Percentiles rank a stretch among this genome's conserved stretches.
Evolutionary conservation across 2,329 filamentous ascomycete species (phyloP).

Genomic region (Alternaria angustiovoidea): DNA sequence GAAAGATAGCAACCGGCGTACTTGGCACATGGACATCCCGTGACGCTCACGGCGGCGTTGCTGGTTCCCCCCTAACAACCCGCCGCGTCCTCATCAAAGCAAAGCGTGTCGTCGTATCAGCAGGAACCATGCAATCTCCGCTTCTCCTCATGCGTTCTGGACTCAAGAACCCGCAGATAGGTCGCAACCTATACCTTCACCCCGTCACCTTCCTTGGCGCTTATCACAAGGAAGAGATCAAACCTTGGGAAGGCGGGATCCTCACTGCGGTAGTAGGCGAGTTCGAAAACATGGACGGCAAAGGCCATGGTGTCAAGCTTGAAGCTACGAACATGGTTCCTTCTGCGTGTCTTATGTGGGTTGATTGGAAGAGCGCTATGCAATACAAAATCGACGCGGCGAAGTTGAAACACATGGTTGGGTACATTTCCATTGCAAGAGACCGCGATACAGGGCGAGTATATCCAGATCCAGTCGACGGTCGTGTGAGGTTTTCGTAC

Average conservation of each 20-base stretch:
- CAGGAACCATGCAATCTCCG: constrained; percentile 79
- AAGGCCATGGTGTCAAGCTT: constrained; percentile 83
- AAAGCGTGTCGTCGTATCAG: constrained; percentile 80
- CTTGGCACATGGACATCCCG: constrained; percentile 78
- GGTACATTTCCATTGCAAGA: constrained; percentile 76
- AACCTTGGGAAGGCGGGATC: constrained; percentile 73
- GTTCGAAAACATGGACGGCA: constrained; percentile 81
- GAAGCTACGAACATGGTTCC: constrained; percentile 81
- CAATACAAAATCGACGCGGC: constrained; percentile 76
- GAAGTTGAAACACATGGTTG: constrained; percentile 72
- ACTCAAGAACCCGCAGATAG: constrained; percentile 81
- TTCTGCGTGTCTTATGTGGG: constrained; percentile 66
- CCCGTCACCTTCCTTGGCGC: constrained; percentile 68
- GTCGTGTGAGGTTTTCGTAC: constrained; percentile 73
- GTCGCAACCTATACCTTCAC: constrained; percentile 82
- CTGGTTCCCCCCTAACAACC: constrained; percentile 60
- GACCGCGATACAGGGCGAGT: constrained; percentile 80
- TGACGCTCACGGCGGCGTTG: constrained; percentile 67
- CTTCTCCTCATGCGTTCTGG: constrained; percentile 80
- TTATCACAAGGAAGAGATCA: constrained; percentile 73
- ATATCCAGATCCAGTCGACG: constrained; percentile 73
- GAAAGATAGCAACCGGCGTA: constrained; percentile 72
- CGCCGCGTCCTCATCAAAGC: constrained; percentile 76
- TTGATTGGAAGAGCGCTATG: constrained; percentile 73
- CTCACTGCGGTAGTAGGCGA: constrained; percentile 79